Evolutionary conservation across 2,329 filamentous ascomycete genomes (phyloP), one percentile per base, ranked within the genome.

Genomic region (Penicillium sp.): DNA sequence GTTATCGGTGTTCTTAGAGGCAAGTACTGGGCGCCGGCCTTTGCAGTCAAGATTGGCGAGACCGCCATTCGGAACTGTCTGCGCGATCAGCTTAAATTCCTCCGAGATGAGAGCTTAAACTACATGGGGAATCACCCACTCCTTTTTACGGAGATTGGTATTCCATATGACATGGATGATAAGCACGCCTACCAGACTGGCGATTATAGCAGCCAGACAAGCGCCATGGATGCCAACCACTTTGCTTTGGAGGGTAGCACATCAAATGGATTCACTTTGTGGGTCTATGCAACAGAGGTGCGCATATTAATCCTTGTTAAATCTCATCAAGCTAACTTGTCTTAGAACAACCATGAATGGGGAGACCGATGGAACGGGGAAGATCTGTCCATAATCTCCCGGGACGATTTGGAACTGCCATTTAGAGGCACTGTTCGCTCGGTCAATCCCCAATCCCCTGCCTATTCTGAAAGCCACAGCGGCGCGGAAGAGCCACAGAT

Each of bases 291-390:
- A 54, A 80, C 82, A 18, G 80, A 80, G 64, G 86, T 87, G 75
- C 65, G 50, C 38, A 40, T 25, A 10, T 35, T 13, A 9, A 3
- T 7, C 20, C n/a, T 8, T 6, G 12, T 42, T 13, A 10, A 10
- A 29, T 40, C 18, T 15, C 31, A 13, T 15, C 27, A 3, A 38
- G 8, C 29, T 40, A n/a, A 43, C 10, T 37, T 31, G 41, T 4
- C 40, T 9, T 57, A 88, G 79, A 98, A 97, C 66, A 86, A 86
- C 54, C 93, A 98, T 66, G 78, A 86, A 64, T 86, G 88, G 72
- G 93, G 93, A 47, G 93, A 98, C 63, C 83, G 89, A 57, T 98
- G 93, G 93, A 98, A 98, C 59, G 93, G 93, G 41, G 93, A 98
- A 69, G 93, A 98, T 67, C 73, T 98, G 29, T 96, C 91, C 4